Evolutionary conservation across 2,329 filamentous ascomycete genomes (phyloP).

Genomic region (Claviceps digitariae): DNA sequence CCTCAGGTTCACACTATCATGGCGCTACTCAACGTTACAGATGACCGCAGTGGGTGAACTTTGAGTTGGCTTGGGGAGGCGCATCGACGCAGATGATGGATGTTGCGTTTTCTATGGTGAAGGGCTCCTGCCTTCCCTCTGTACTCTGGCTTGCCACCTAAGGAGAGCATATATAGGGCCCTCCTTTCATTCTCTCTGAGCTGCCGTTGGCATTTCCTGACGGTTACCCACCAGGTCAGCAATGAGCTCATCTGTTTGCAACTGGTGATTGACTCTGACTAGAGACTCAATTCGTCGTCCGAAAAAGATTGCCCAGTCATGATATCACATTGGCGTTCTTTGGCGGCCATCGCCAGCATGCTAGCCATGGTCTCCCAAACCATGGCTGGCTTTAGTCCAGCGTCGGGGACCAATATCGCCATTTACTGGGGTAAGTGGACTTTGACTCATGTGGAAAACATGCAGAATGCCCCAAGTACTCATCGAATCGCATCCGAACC

Average conservation of each 20-base stretch:
- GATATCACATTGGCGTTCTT: neutral
- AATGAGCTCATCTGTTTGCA: neutral
- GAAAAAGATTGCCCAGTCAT: neutral
- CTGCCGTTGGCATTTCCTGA: neutral
- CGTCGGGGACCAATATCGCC: slow-evolving; percentile 39
- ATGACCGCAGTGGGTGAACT: neutral
- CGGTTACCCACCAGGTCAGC: too few species aligned
- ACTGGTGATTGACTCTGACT: neutral
- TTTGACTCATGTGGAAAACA: neutral
- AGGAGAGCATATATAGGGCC: neutral
- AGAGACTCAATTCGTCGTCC: neutral
- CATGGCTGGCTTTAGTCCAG: slow-evolving; percentile 30
- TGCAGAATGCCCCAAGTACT: neutral
- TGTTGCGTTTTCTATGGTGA: too few species aligned
- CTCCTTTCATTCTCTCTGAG: neutral
- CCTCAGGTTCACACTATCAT: neutral
- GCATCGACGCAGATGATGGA: neutral
- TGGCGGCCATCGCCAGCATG: slow-evolving; percentile 9
- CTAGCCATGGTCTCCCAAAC: slow-evolving; percentile 16
- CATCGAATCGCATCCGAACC: neutral
- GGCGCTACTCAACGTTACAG: neutral
- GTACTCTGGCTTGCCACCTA: neutral
- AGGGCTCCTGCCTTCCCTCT: neutral
- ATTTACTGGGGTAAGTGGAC: slow-evolving; percentile 48
- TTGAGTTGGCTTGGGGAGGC: neutral